Conservation (phyloP, 1,139 yeast species). For the Protomyces inouyei region DNA sequence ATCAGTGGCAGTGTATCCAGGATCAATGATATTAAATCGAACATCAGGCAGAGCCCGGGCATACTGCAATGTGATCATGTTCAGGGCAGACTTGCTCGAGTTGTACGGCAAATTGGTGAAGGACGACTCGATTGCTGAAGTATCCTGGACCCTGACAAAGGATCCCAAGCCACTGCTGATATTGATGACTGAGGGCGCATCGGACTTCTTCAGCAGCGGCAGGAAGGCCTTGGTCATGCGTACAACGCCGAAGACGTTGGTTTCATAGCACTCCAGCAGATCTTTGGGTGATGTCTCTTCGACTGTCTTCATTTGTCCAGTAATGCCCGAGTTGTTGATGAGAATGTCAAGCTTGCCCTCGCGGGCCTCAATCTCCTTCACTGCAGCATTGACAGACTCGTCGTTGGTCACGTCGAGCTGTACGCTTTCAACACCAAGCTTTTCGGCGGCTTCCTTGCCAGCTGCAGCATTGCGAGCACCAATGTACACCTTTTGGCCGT, state of each 20-base stretch:
- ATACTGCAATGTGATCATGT: background rate
- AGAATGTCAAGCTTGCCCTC: slow-evolving; percentile 32
- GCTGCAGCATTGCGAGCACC: background rate
- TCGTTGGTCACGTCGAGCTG: slow-evolving; percentile 32
- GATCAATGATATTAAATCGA: background rate
- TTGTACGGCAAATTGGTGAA: background rate
- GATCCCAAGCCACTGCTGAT: background rate
- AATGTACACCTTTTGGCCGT: background rate
- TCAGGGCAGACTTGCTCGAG: background rate
- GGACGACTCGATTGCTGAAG: background rate
- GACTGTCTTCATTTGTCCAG: slow-evolving; percentile 13
- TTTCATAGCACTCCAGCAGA: background rate
- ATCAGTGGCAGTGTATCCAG: background rate
- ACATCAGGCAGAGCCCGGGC: background rate
- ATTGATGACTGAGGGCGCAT: background rate
- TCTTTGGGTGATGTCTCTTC: background rate
- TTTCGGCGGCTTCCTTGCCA: background rate
- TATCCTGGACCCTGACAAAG: background rate
- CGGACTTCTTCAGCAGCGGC: background rate
- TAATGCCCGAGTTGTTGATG: slow-evolving; percentile 32
- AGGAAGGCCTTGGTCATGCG: background rate
- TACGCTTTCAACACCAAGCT: background rate
- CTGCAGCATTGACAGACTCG: slow-evolving; percentile 26
- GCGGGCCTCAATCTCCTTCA: slow-evolving; percentile 27
- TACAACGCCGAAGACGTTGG: background rate